Percentiles rank a stretch among this genome's conserved stretches.
phyloP scores from a whole-genome alignment of 1,139 yeast genomes.

The Lodderomyces orthopsilosis region DNA sequence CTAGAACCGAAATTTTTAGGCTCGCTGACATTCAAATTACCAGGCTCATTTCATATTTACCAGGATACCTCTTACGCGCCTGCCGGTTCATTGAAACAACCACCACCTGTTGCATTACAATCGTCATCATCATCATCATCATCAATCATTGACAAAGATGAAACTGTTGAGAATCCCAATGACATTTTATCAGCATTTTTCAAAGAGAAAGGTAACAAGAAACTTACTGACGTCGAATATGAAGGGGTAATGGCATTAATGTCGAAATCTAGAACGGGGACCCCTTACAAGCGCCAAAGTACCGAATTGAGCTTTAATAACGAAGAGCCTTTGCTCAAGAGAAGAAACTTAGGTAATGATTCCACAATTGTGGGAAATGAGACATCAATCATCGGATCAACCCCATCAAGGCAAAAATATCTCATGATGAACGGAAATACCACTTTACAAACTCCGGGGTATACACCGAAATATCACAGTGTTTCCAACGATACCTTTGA shows the following conservation, averaged over 20 bases:
- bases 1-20: background rate
- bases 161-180: slow-evolving; percentile 31
- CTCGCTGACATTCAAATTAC: slow-evolving; percentile 6
- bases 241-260: slow-evolving; percentile 76
- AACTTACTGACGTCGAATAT: slow-evolving; percentile 72
- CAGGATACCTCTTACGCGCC: background rate
- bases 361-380: background rate
- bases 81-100: slow-evolving; percentile 5
- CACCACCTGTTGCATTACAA: slow-evolving; percentile 5
- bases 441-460: slow-evolving; percentile 37
- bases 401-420: slow-evolving; percentile 13
- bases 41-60: slow-evolving; percentile 11
- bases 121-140: slow-evolving; percentile 1
- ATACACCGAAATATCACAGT: slow-evolving; percentile 37
- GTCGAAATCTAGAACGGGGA: slow-evolving; percentile 21
- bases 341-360: slow-evolving; percentile 3
- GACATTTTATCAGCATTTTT: slow-evolving; percentile 71
- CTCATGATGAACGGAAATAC: slow-evolving; percentile 12
- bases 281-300: slow-evolving; percentile 6
- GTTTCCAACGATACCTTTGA: slow-evolving; percentile 25
- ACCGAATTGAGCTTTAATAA: slow-evolving; percentile 1
- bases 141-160: slow-evolving; percentile 1
- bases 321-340: slow-evolving; percentile 4
- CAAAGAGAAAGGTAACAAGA: slow-evolving; percentile 68
- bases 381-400: slow-evolving; percentile 7